Conservation (phyloP, 2,329 filamentous ascomycete species). For the Pseudogymnoascus sp. region DNA sequence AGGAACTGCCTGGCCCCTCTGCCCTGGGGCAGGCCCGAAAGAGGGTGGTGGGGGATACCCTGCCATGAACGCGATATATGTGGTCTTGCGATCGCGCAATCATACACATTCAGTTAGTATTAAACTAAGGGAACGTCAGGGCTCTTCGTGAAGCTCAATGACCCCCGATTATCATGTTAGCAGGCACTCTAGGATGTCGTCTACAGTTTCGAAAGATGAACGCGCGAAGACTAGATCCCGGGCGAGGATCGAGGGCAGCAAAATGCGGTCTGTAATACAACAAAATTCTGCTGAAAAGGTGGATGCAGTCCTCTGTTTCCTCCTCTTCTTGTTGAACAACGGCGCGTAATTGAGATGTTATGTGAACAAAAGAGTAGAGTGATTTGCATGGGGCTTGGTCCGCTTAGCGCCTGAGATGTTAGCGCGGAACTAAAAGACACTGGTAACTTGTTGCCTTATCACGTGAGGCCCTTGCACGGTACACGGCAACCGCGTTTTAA, state of each 20-base stretch:
- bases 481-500: constrained; percentile 8
- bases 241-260: background rate
- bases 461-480: constrained; percentile 7
- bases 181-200: background rate
- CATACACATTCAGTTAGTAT: background rate
- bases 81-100: background rate
- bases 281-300: background rate
- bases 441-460: background rate
- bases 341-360: background rate
- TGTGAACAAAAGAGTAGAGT: background rate
- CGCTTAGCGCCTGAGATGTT: constrained; percentile 4
- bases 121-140: background rate
- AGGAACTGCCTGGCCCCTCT: background rate
- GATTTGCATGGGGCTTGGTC: constrained; percentile 1
- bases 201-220: constrained; percentile 1
- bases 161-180: constrained; percentile 6
- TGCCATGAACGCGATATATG: constrained; percentile 33
- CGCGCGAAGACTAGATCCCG: background rate
- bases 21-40: constrained; percentile 29
- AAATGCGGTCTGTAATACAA: background rate
- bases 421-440: background rate
- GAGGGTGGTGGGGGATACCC: constrained; percentile 39
- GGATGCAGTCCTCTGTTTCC: background rate
- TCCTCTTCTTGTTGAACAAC: background rate
- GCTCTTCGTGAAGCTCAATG: background rate